phyloP scores from a whole-genome alignment of 192 early-diverging fungal genomes.

The Linnemannia schmuckeri region DNA sequence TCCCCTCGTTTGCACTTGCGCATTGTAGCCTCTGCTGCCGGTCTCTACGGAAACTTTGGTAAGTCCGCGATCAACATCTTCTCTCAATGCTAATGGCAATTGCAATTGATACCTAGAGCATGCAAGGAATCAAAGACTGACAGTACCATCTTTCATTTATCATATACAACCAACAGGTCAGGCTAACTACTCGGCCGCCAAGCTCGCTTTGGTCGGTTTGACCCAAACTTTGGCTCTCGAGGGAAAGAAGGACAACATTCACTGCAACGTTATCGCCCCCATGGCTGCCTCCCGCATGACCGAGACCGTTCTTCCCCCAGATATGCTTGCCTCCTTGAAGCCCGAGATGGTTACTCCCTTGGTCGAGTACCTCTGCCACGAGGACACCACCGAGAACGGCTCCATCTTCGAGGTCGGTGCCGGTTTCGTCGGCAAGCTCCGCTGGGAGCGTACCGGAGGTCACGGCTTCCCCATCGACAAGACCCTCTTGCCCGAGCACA shows the following conservation, averaged over 20 bases:
- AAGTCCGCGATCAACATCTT: constrained; percentile 52
- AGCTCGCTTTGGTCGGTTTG: constrained; percentile 94
- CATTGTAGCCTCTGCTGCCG: constrained; percentile 96
- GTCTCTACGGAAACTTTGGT: constrained; percentile 99
- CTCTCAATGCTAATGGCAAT: background rate
- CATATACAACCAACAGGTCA: constrained; percentile 45
- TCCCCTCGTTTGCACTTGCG: background rate
- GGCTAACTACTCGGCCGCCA: constrained; percentile 90
- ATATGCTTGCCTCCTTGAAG: constrained; percentile 94
- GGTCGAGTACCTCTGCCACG: constrained; percentile 94
- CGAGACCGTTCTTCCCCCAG: constrained; percentile 95
- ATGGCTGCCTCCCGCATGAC: constrained; percentile 98
- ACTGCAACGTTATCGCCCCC: constrained; percentile 95
- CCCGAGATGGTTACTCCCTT: constrained; percentile 97
- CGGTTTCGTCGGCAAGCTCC: constrained; percentile 94
- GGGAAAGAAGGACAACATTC: constrained; percentile 95
- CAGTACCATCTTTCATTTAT: background rate
- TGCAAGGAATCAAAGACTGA: background rate
- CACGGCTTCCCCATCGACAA: constrained; percentile 91
- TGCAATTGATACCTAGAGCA: background rate
- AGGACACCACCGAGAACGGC: constrained; percentile 84
- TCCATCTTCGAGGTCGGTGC: constrained; percentile 98
- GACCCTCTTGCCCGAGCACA: constrained; percentile 86
- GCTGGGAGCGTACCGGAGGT: constrained; percentile 96
- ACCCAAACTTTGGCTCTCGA: constrained; percentile 93